A percentile compares a stretch with the other conserved stretches of the same genome.
Evolutionary conservation across 352 stramenopile genomes (phyloP).

Genomic region (Halophytophthora polymorphica): DNA sequence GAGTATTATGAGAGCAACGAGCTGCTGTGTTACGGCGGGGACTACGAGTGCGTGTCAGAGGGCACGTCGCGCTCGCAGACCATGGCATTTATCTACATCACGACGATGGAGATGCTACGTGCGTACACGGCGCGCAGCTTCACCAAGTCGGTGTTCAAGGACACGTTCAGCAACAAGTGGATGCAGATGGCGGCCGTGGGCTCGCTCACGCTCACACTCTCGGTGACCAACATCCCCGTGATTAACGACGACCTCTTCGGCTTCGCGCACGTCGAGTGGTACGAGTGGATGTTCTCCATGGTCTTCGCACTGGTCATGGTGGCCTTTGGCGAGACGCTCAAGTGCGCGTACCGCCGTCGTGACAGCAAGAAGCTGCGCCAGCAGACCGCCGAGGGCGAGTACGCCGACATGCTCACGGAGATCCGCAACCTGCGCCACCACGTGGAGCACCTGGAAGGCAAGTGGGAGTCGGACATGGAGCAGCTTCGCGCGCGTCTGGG

Average conservation of each 20-base stretch:
- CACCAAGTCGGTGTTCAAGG: constrained; percentile 66
- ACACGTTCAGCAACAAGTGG: constrained; percentile 78
- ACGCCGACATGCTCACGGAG: constrained; percentile 47
- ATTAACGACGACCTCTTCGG: constrained; percentile 67
- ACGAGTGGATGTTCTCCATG: constrained; percentile 74
- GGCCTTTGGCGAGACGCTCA: constrained; percentile 64
- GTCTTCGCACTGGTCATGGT: constrained; percentile 68
- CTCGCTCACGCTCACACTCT: constrained; percentile 55
- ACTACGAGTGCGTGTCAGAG: constrained; percentile 61
- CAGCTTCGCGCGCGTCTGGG: constrained; percentile 30
- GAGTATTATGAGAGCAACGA: constrained; percentile 40
- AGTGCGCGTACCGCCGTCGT: constrained; percentile 54
- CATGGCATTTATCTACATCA: constrained; percentile 79
- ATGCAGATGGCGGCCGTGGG: constrained; percentile 70
- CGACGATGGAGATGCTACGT: constrained; percentile 70
- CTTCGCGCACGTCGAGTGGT: constrained; percentile 69
- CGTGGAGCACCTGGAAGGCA: constrained; percentile 58
- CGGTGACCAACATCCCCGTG: constrained; percentile 66
- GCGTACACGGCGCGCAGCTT: constrained; percentile 78
- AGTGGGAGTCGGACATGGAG: constrained; percentile 49
- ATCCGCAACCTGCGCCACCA: constrained; percentile 57
- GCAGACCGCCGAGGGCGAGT: constrained; percentile 36
- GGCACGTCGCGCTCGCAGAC: constrained; percentile 65
- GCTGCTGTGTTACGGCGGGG: constrained; percentile 41
- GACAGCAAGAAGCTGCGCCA: constrained; percentile 42